Base-by-base conservation (phyloP, 2,329 filamentous ascomycete genomes). In the Stachybotrys elegans region DNA sequence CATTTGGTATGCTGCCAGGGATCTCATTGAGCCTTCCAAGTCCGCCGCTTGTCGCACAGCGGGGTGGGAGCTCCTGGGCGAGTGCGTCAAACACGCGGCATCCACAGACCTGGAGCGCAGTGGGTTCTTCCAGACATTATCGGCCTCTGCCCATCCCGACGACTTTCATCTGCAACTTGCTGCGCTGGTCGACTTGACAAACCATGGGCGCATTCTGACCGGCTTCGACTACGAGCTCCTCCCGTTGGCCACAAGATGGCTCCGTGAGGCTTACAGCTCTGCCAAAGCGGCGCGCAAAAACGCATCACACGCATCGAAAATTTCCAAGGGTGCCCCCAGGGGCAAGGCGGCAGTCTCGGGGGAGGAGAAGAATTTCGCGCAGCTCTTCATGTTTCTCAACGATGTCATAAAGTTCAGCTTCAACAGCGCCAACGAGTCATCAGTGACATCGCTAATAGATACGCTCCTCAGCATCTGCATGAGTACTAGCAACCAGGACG, bases 391-490 rank as follows among this genome's bases (percentile, higher is more conserved):
- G 12, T 86, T 83, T 51, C 72, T 85, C 43, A 74, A 76, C 45
- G 80, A 86, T 49, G 72, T 88, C 43, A 80, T 87, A 66, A 88
- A 87, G 58, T 90, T 87, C 69, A 88, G 84, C 58, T 85, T 82
- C 60, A 84, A 83, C 51, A 74, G 81, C 23, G 80, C 84, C 20
- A 75, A 76, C 50, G 82, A 86, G 50, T 64, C 72, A 23, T 78
- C 83, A 37, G 71, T 86, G 17, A 73, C 73, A 42, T 69, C 70
- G 4, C 65, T 90, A 43, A 77, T 91, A 45, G 73, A 79, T 45
- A 73, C 73, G 12, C 66, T 87, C 8, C 70, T 88, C 37, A 65
- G 71, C 43, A 86, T 90, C 37, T 88, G 84, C 62, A 76, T 81
- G 60, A 79, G 75, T 52, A 89, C 86, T 1, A 81, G 74, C 40